Conservation (phyloP, 441 rosid genomes). For the Pelargonium exstipulatum region DNA sequence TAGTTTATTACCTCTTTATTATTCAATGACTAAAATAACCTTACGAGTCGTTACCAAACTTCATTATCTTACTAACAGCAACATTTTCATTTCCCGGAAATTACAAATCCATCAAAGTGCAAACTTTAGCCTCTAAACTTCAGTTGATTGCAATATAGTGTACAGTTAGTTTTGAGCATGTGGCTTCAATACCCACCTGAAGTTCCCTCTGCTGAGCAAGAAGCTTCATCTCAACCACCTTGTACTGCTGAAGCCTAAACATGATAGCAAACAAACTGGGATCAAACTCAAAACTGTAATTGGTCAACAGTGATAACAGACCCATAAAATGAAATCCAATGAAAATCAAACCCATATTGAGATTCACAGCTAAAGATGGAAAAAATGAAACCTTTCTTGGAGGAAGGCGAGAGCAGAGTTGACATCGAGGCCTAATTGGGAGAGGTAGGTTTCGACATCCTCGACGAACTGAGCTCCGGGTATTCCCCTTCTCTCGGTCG, state of each 20-base stretch:
- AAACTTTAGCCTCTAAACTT: neutral
- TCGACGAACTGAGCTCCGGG: slow-evolving; percentile 85
- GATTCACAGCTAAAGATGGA: neutral
- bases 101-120: neutral
- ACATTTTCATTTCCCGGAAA: neutral
- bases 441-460: slow-evolving; percentile 70
- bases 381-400: slow-evolving; percentile 61
- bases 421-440: slow-evolving; percentile 57
- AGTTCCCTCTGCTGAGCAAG: slow-evolving; percentile 93
- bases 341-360: neutral
- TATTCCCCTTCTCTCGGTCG: slow-evolving; percentile 83
- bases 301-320: neutral
- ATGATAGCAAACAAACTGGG: neutral
- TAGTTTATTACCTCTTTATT: too few relatives aligned
- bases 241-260: slow-evolving; percentile 78
- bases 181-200: slow-evolving; percentile 32
- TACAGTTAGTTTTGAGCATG: neutral
- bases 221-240: slow-evolving; percentile 86
- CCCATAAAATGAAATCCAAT: neutral
- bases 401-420: slow-evolving; percentile 67
- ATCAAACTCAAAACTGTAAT: neutral
- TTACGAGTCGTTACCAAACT: neutral
- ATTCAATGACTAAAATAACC: neutral
- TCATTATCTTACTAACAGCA: neutral
- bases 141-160: neutral